Base-by-base conservation (phyloP, 371 early-diverging fungal species). In the Apophysomyces ossiformis region DNA sequence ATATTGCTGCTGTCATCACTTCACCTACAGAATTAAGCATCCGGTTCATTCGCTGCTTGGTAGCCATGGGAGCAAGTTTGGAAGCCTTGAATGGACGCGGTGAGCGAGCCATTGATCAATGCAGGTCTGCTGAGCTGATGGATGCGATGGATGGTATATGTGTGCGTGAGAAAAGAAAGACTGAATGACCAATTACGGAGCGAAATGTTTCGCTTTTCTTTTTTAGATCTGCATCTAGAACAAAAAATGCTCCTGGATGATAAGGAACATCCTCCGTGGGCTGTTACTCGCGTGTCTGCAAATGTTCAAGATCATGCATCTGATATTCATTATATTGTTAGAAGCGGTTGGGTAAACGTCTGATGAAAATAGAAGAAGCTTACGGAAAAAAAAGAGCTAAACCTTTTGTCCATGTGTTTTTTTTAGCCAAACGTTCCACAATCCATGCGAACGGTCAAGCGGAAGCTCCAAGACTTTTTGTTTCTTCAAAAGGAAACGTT, bases 391-490 rank as follows among this genome's bases (percentile, higher is more conserved):
- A 21, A n/a, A 18, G 47, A 18, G 11, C 7, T 50, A 26, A 26
- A 26, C 18, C 50, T 18, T 50, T 18, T 26, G 8, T 58, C 47
- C 35, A 47, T 57, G 16, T 64, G 15, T 63, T 5, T 54, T 26
- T 44, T 46, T 15, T 60, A 83, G 77, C 70, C 66, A 0, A 66
- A 61, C 5, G 71, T 69, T 37, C 67, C 70, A 32, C 64, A 73
- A 7, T 69, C 74, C 13, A 78, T 81, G 61, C 65, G 66, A 13
- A 73, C 71, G 0, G 81, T 85, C 47, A 64, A 69, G 18, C 67
- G 85, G 57, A 73, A 69, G 13, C 32, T 83, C 37, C 73, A 84
- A 26, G 87, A 87, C 21, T 87, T 87, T 60, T 16, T 67, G 37
- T 73, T 83, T 32, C 56, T 87, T 16, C 66, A 80, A 7, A 68